A percentile compares a stretch with the other conserved stretches of the same genome.
These are phyloP conservation scores for Gigaspora rosea DNA, from an alignment of 192 early-diverging fungal genomes.

Conservation along the genomic window DNA sequence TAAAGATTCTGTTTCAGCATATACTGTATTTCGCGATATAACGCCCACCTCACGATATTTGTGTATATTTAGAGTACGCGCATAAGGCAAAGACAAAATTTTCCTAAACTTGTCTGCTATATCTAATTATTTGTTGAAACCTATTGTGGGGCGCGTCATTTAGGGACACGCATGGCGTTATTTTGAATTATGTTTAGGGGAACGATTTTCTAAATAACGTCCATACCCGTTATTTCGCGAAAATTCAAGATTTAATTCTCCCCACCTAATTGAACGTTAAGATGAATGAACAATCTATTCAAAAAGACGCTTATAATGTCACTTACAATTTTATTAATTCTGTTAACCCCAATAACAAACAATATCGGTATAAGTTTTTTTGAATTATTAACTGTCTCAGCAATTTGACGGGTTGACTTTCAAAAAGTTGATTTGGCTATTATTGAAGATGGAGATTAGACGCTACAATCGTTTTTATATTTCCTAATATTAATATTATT, in stretches of 20 bases:
- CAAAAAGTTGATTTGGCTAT: slow-evolving; percentile 69
- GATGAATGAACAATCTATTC: slow-evolving; percentile 82
- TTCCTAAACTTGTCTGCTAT: no score
- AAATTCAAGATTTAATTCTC: slow-evolving; percentile 80
- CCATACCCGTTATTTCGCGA: no score
- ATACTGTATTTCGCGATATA: no score
- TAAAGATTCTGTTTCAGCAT: slow-evolving; percentile 82
- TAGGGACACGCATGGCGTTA: no score
- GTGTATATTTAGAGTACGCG: no score
- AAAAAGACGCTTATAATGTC: slow-evolving; percentile 70
- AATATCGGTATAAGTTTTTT: slow-evolving; percentile 59
- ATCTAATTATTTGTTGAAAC: no score
- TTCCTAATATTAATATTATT: slow-evolving; percentile 70
- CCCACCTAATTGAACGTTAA: slow-evolving; percentile 86
- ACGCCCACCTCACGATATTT: no score
- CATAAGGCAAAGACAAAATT: no score
- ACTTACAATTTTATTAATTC: slow-evolving; percentile 67
- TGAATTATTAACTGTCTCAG: slow-evolving; percentile 63
- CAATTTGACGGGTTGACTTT: slow-evolving; percentile 59
- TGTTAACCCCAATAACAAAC: slow-evolving; percentile 41
- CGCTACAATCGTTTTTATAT: slow-evolving; percentile 72
- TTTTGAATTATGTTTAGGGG: no score
- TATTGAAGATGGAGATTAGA: slow-evolving; percentile 84
- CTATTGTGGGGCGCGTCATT: no score
- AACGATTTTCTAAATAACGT: no score